phyloP scores from a whole-genome alignment of 2,329 filamentous ascomycete genomes.

The Aspergillus brunneoviolaceus region DNA sequence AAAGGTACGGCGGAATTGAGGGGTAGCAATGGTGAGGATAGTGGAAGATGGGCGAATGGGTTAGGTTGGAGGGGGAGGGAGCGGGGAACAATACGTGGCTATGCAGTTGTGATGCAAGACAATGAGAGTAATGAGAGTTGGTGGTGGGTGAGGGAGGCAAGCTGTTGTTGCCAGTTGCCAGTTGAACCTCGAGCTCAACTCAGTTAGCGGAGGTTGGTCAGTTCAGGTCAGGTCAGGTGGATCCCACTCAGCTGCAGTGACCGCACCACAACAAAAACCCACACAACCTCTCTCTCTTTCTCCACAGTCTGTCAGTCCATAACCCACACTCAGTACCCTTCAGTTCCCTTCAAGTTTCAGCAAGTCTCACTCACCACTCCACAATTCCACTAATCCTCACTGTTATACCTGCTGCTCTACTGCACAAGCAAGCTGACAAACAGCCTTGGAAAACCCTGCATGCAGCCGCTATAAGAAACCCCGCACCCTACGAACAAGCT shows the following conservation, averaged over 20 bases:
- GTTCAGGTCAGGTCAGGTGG: background rate
- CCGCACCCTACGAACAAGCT: background rate
- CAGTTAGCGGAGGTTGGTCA: background rate
- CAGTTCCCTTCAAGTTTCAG: too few relatives aligned
- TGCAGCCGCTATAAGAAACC: too few relatives aligned
- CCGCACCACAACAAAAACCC: background rate
- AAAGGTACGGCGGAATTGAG: slow-evolving; percentile 16
- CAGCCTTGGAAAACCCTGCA: too few relatives aligned
- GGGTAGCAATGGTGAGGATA: slow-evolving; percentile 16
- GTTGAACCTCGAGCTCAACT: background rate
- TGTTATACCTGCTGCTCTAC: too few relatives aligned
- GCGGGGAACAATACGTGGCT: slow-evolving; percentile 8
- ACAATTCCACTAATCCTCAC: too few relatives aligned
- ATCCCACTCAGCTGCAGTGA: background rate
- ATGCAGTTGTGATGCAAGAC: slow-evolving; percentile 9
- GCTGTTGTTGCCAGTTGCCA: too few relatives aligned
- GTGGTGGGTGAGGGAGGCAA: too few relatives aligned
- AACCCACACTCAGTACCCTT: too few relatives aligned
- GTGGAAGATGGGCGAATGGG: background rate
- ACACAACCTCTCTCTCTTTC: background rate
- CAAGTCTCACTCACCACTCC: too few relatives aligned
- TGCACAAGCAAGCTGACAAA: too few relatives aligned
- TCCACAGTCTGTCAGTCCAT: background rate
- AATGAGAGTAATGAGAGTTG: background rate
- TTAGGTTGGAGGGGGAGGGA: background rate